A percentile compares a stretch with the other conserved stretches of the same genome.
phyloP scores from a whole-genome alignment of 2,329 filamentous ascomycete species.

The Colletotrichum brevisporum region DNA sequence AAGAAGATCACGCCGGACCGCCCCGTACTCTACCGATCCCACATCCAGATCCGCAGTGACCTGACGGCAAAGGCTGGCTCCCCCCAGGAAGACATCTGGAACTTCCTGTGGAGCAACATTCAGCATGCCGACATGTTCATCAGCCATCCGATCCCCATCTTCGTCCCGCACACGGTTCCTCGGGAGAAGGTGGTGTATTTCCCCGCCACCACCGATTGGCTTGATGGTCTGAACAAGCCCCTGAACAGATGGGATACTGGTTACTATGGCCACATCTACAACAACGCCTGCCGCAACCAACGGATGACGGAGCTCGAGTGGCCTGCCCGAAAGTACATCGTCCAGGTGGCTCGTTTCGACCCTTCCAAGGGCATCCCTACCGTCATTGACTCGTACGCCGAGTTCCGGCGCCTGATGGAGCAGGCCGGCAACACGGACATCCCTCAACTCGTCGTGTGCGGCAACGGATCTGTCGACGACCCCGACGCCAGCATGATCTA shows the following conservation, averaged over 20 bases:
- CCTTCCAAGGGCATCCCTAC: conserved; percentile 86
- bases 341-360: conserved; percentile 86
- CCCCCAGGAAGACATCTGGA: conserved; percentile 81
- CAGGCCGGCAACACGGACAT: conserved; percentile 64
- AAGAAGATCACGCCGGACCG: conserved; percentile 79
- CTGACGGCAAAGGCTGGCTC: conserved; percentile 73
- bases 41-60: conserved; percentile 86
- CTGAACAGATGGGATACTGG: conserved; percentile 78
- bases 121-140: conserved; percentile 83
- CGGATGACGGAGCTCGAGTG: conserved; percentile 72
- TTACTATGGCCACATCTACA: conserved; percentile 84
- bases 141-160: conserved; percentile 82
- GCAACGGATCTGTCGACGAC: conserved; percentile 86
- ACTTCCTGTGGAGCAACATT: conserved; percentile 81
- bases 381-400: conserved; percentile 81
- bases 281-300: conserved; percentile 70
- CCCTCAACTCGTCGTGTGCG: conserved; percentile 83
- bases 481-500: conserved; percentile 82
- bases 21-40: conserved; percentile 84
- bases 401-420: conserved; percentile 75
- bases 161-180: conserved; percentile 79
- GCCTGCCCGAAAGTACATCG: conserved; percentile 78
- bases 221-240: conserved; percentile 85
- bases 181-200: conserved; percentile 79
- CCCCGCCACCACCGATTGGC: conserved; percentile 86